Base-by-base conservation (phyloP, 208 protist species). In the Sergeia podlipaevii region DNA sequence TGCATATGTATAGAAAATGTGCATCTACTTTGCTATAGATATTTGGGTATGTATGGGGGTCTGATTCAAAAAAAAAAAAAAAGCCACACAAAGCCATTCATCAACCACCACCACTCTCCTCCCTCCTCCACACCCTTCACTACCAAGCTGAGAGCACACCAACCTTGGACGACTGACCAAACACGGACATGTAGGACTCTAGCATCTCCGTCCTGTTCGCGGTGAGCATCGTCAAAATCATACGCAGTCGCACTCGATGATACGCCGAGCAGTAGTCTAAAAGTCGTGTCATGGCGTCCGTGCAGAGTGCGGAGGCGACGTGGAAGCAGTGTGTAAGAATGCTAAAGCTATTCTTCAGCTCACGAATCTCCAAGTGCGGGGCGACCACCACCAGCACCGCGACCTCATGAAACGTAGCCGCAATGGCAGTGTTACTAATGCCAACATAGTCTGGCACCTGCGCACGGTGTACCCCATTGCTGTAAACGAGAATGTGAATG, bases 201-300 rank as follows among this genome's bases (percentile, higher is more conserved):
- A 82, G 50, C 26, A 75, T 47, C 52, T 89, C 72, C 10, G 45
- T 65, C 21, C 71, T 66, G 15, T 70, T 61, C 21, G 58, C 65
- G 29, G 41, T 43, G 17, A 93, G 43, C 0, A 80, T 53, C 37
- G 70, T 77, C 32, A 74, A 51, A 32, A 89, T 85, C 41, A 77
- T 66, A 10, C 88, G 83, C 44, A 95, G 57, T 17, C 88, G 83
- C 47, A 95, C 88, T n/a, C 88, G 80, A 48, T 95, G 88, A 56
- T 95, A 91, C 7, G 88, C 88, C 13, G 81, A 84, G 54, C 78
- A 91, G 48, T 80, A 79, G 37, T 84, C 74, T 17, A 95, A 60
- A 43, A 95, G 55, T 17, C 41, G 29, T 20, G 80, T 59, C 43
- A 85, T 66, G 28, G 49, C 65, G 49, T 55, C 61, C 6, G 45